These are phyloP conservation scores for Eragrostis curvula DNA, from an alignment of 176 grass and related monocot genomes.

Conservation along the genomic window DNA sequence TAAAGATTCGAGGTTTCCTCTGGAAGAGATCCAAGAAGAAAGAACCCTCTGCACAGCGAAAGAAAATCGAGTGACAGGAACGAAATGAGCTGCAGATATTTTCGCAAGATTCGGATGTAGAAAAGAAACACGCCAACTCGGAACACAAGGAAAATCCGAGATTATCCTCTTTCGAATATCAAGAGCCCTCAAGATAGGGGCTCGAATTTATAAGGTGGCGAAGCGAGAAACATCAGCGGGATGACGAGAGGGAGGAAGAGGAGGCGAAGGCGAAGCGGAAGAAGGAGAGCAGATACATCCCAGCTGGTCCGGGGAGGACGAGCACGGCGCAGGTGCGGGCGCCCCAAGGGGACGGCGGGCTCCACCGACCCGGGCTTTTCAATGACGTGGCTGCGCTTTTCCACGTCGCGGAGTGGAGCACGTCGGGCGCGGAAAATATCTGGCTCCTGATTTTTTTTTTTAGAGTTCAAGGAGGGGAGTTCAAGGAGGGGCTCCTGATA, in stretches of 20 bases:
- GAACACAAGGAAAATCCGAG: too few species aligned
- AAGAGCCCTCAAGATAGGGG: too few species aligned
- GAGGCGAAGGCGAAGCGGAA: neutral
- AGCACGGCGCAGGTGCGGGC: too few species aligned
- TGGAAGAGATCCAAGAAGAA: neutral
- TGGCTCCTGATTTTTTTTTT: conserved; percentile 33
- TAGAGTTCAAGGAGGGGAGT: too few species aligned
- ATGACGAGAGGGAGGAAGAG: neutral
- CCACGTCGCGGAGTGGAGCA: conserved; percentile 38
- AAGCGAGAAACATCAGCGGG: neutral
- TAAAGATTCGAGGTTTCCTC: neutral
- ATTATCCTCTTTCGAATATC: neutral
- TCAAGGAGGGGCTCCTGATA: neutral
- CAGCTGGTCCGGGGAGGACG: neutral
- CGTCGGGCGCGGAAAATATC: conserved; percentile 39
- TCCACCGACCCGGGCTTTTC: conserved; percentile 16
- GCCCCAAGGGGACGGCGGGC: conserved; percentile 11
- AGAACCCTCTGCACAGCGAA: neutral
- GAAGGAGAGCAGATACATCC: conserved; percentile 25
- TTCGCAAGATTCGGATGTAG: neutral
- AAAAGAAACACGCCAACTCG: neutral
- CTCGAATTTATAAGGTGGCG: conserved; percentile 1
- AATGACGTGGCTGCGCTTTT: conserved; percentile 42
- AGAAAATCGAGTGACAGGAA: neutral
- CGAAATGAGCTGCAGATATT: neutral